These are phyloP conservation scores for Fusarium coicis DNA, from an alignment of 2,329 filamentous ascomycete species.

Conservation along the genomic window DNA sequence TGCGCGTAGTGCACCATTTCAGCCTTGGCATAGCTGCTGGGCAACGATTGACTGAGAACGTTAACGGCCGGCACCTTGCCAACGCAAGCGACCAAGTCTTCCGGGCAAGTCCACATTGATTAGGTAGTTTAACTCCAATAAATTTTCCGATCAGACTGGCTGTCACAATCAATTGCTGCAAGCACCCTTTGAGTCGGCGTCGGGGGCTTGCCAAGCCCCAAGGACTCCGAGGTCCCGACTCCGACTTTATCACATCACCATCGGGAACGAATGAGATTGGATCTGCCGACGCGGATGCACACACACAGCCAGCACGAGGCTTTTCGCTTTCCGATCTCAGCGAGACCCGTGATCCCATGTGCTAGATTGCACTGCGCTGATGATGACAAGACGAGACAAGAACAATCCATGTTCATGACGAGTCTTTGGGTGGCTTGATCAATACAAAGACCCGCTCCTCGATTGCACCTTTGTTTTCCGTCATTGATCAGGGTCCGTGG, in stretches of 20 bases:
- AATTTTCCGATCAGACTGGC: background rate
- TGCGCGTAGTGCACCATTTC: slow-evolving; percentile 14
- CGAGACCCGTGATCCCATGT: slow-evolving; percentile 1
- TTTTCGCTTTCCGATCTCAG: slow-evolving; percentile 22
- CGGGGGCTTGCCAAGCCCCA: slow-evolving; percentile 14
- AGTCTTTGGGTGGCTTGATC: background rate
- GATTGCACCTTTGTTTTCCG: slow-evolving; percentile 11
- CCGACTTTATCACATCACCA: slow-evolving; percentile 1
- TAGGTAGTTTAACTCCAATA: background rate
- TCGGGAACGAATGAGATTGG: slow-evolving; percentile 28
- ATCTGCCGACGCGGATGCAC: slow-evolving; percentile 27
- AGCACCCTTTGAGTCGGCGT: slow-evolving; percentile 8
- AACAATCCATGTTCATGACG: slow-evolving; percentile 4
- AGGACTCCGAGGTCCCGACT: slow-evolving; percentile 19
- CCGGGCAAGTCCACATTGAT: slow-evolving; percentile 26
- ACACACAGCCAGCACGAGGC: background rate
- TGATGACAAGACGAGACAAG: slow-evolving; percentile 25
- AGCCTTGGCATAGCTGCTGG: slow-evolving; percentile 36
- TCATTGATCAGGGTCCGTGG: slow-evolving; percentile 10
- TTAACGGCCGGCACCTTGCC: slow-evolving; percentile 36
- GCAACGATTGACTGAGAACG: slow-evolving; percentile 27
- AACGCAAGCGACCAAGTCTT: slow-evolving; percentile 35
- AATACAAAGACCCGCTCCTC: slow-evolving; percentile 1
- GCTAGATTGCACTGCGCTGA: slow-evolving; percentile 7
- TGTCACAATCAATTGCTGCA: slow-evolving; percentile 1